Percentiles rank a stretch among this genome's conserved stretches.
Evolutionary conservation across 2,329 filamentous ascomycete species (phyloP).

Genomic region (Xylariales sp.): DNA sequence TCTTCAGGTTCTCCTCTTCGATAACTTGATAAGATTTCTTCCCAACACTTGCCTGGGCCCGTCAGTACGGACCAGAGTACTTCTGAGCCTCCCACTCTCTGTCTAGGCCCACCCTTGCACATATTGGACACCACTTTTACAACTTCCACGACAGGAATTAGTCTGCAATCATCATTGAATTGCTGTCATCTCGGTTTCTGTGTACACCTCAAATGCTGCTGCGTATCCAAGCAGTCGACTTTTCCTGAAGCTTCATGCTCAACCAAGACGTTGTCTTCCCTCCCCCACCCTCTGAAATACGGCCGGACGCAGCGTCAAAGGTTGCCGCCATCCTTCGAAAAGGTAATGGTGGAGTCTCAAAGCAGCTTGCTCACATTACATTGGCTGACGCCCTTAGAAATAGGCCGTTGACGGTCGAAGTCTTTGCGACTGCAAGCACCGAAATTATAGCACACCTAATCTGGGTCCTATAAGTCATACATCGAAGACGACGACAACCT

Average conservation of each 20-base stretch:
- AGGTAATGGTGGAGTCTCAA: background rate
- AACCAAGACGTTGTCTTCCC: background rate
- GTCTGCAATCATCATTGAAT: conserved; percentile 7
- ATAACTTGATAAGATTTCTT: conserved; percentile 13
- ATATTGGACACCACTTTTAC: conserved; percentile 17
- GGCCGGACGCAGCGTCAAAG: background rate
- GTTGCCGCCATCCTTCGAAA: background rate
- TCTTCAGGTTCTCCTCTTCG: conserved; percentile 16
- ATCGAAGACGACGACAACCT: no score
- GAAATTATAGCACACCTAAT: no score
- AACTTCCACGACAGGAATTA: background rate
- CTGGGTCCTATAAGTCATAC: background rate
- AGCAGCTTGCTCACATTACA: background rate
- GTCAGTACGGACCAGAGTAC: conserved; percentile 19
- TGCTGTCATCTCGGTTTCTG: background rate
- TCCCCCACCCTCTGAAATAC: background rate
- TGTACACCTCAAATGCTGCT: no score
- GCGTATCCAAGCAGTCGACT: background rate
- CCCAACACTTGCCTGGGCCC: conserved; percentile 14
- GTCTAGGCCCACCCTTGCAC: conserved; percentile 23
- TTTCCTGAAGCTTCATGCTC: background rate
- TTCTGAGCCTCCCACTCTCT: conserved; percentile 10
- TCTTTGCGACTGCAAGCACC: no score
- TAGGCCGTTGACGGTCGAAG: background rate
- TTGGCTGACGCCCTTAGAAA: conserved; percentile 1